Conservation (phyloP, 805 yeast genomes). For the Suhomyces kilbournensis region DNA sequence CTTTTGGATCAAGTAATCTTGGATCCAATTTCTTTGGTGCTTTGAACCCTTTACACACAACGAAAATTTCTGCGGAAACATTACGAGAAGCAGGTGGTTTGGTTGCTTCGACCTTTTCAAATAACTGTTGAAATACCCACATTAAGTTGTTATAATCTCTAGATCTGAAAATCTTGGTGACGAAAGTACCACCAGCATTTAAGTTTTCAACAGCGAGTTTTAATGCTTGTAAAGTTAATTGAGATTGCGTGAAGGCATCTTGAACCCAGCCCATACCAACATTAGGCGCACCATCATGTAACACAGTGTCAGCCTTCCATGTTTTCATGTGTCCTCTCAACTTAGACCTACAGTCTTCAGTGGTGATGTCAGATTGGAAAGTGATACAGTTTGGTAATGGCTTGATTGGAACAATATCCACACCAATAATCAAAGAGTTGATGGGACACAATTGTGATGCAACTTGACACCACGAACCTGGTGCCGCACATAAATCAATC, state of each 20-base stretch:
- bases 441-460: conserved; percentile 92
- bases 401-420: conserved; percentile 97
- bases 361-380: conserved; percentile 95
- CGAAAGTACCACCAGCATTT: conserved; percentile 88
- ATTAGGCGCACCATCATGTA: conserved; percentile 99
- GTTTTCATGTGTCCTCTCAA: conserved; percentile 95
- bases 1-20: conserved; percentile 82
- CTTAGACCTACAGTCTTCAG: conserved; percentile 94
- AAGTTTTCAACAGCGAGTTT: conserved; percentile 92
- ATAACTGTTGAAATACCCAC: conserved; percentile 97
- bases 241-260: conserved; percentile 98
- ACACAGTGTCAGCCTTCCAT: conserved; percentile 97
- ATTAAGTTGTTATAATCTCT: conserved; percentile 94
- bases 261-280: conserved; percentile 99
- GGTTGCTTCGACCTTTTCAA: conserved; percentile 96
- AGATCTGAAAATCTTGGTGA: conserved; percentile 97
- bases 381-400: conserved; percentile 93
- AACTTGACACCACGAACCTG: conserved; percentile 99
- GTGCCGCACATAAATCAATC: conserved; percentile 97
- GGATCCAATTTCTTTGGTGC: conserved; percentile 97
- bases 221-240: conserved; percentile 88
- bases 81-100: conserved; percentile 99
- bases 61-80: conserved; percentile 98
- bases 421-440: conserved; percentile 92
- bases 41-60: conserved; percentile 91